These are phyloP conservation scores for Exophiala xenobiotica DNA, from an alignment of 2,329 filamentous ascomycete species.

Conservation along the genomic window DNA sequence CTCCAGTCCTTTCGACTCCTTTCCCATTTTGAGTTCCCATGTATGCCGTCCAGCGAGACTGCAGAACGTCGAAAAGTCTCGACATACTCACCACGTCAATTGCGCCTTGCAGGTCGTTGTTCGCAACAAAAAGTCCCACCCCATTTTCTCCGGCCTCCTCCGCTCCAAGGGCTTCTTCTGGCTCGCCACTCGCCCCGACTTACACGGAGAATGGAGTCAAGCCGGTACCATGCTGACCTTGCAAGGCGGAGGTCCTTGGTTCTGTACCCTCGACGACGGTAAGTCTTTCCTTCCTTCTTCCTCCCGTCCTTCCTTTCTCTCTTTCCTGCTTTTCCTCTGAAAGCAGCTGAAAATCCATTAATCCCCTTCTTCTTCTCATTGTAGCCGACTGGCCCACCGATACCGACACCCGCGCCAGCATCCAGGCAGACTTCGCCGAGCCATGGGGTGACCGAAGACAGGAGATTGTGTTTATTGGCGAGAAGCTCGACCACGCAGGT, in stretches of 20 bases:
- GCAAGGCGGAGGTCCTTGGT: slow-evolving; percentile 50
- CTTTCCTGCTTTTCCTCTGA: too few species aligned
- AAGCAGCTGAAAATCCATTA: too few species aligned
- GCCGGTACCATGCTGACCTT: slow-evolving; percentile 47
- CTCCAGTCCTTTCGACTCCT: not conserved
- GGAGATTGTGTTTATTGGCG: slow-evolving; percentile 72
- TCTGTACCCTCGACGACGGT: slow-evolving; percentile 36
- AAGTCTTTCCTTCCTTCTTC: too few species aligned
- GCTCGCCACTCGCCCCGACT: slow-evolving; percentile 43
- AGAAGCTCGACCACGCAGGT: slow-evolving; percentile 55
- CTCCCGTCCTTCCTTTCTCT: too few species aligned
- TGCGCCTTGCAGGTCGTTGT: slow-evolving; percentile 1
- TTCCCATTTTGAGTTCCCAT: not conserved
- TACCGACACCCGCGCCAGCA: slow-evolving; percentile 48
- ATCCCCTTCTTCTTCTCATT: not conserved
- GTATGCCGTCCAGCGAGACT: not conserved
- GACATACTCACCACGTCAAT: not conserved
- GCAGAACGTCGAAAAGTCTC: not conserved
- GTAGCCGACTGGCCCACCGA: slow-evolving; percentile 55
- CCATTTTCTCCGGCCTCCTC: slow-evolving; percentile 40
- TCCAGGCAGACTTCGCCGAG: slow-evolving; percentile 51
- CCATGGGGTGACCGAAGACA: slow-evolving; percentile 69
- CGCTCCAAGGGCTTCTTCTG: slow-evolving; percentile 49
- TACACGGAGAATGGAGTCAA: slow-evolving; percentile 48
- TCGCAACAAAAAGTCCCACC: slow-evolving; percentile 40